Evolutionary conservation across 1,139 yeast genomes (phyloP).

Genomic region (Arxiozyma telluris): DNA sequence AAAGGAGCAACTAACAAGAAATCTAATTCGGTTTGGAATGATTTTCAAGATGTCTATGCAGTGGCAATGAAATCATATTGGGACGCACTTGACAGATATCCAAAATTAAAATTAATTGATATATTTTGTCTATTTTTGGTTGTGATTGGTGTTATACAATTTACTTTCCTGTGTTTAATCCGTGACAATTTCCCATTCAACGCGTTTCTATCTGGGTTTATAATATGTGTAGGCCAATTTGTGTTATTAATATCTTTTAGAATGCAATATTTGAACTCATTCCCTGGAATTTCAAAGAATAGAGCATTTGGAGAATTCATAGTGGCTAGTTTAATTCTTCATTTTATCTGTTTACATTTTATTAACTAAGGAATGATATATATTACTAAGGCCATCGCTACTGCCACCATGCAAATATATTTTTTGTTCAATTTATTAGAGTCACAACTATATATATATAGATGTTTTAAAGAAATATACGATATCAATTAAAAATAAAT

Average conservation of each 20-base stretch:
- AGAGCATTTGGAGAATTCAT: conserved; percentile 84
- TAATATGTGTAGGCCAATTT: conserved; percentile 90
- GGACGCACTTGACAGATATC: conserved; percentile 28
- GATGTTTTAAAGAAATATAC: not conserved
- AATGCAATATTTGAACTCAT: conserved; percentile 50
- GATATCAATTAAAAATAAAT: not conserved
- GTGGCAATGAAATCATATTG: conserved; percentile 43
- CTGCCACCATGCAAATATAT: not conserved
- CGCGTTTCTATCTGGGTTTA: conserved; percentile 90
- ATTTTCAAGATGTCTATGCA: conserved; percentile 41
- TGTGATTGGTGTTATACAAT: conserved; percentile 66
- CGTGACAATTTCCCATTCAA: conserved; percentile 89
- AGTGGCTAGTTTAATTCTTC: conserved; percentile 79
- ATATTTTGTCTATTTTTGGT: conserved; percentile 68
- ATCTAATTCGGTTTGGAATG: conserved; percentile 26
- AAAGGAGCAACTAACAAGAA: conserved; percentile 2
- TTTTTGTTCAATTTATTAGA: not conserved
- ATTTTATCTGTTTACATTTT: conserved; percentile 84
- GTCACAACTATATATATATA: not conserved
- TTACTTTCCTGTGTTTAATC: conserved; percentile 61
- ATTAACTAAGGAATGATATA: conserved; percentile 47
- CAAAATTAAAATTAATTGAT: conserved; percentile 58
- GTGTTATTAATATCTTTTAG: conserved; percentile 76
- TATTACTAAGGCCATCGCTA: too few relatives aligned
- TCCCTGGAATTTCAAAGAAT: conserved; percentile 56